Percentiles rank a stretch among this genome's conserved stretches.
phyloP scores from a whole-genome alignment of 345 rosid species.

The Eucalyptus pumila region DNA sequence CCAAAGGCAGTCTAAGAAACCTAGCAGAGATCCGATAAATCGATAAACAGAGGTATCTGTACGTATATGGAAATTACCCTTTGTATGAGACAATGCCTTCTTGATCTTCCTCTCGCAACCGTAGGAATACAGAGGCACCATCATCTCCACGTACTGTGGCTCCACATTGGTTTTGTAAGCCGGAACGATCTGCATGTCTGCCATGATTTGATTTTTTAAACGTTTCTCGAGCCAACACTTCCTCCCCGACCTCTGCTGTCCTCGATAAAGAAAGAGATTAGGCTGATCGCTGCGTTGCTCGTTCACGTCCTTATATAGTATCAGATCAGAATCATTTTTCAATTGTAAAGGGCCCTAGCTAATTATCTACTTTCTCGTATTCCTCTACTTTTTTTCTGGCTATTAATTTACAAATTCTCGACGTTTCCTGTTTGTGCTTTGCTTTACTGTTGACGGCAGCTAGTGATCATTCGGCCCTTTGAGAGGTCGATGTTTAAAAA shows the following conservation, averaged over 20 bases:
- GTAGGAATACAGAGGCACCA: constrained; percentile 82
- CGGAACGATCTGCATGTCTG: constrained; percentile 53
- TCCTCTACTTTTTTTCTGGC: background rate
- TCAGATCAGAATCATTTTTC: background rate
- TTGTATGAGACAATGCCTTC: constrained; percentile 64
- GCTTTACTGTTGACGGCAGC: background rate
- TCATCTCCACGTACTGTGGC: constrained; percentile 88
- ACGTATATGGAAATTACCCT: constrained; percentile 27
- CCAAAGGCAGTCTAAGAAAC: background rate
- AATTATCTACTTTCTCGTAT: background rate
- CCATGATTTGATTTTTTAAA: constrained; percentile 16
- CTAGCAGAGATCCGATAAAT: background rate
- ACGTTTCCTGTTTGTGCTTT: background rate
- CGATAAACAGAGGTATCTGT: background rate
- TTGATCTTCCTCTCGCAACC: constrained; percentile 78
- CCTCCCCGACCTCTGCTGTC: background rate
- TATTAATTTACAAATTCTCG: background rate
- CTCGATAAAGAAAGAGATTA: background rate
- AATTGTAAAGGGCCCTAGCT: background rate
- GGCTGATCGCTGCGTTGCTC: background rate
- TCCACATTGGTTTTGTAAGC: constrained; percentile 52
- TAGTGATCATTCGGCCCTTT: background rate
- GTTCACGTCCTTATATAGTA: background rate
- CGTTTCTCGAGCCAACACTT: background rate
- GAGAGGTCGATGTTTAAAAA: background rate